These are phyloP conservation scores for Umbilicaria muhlenbergii DNA, from an alignment of 495 filamentous ascomycete genomes.

Conservation along the genomic window DNA sequence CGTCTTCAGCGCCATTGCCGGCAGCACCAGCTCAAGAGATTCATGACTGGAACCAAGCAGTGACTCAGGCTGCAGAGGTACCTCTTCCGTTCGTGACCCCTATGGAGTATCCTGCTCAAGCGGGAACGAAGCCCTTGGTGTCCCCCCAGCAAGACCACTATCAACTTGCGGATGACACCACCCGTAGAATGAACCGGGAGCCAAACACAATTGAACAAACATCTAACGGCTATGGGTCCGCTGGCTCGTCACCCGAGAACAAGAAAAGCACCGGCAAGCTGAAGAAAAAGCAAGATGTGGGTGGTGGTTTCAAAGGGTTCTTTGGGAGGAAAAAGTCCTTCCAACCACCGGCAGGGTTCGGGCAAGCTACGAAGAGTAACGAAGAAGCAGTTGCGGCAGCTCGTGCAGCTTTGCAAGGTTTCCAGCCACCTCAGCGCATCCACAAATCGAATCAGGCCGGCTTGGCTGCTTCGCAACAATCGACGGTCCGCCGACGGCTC, in stretches of 20 bases:
- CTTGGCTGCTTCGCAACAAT: not conserved
- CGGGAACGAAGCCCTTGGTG: constrained; percentile 15
- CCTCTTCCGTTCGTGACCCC: constrained; percentile 14
- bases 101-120: not conserved
- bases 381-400: constrained; percentile 32
- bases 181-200: not conserved
- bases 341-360: constrained; percentile 1
- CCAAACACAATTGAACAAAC: not conserved
- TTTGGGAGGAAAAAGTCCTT: constrained; percentile 30
- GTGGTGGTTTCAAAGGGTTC: constrained; percentile 31
- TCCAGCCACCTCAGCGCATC: not conserved
- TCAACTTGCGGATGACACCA: not conserved
- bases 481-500: constrained; percentile 10
- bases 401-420: constrained; percentile 30
- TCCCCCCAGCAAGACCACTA: constrained; percentile 15
- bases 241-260: constrained; percentile 9
- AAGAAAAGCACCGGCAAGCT: constrained; percentile 16
- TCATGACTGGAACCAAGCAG: constrained; percentile 13
- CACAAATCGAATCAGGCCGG: too few relatives aligned
- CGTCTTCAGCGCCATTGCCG: constrained; percentile 19
- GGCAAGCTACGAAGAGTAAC: constrained; percentile 23
- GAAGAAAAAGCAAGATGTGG: constrained; percentile 30
- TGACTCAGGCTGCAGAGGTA: constrained; percentile 17
- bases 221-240: not conserved
- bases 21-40: constrained; percentile 16